These are phyloP conservation scores for Codiaeum variegatum DNA, from an alignment of 441 rosid genomes.

Conservation along the genomic window DNA sequence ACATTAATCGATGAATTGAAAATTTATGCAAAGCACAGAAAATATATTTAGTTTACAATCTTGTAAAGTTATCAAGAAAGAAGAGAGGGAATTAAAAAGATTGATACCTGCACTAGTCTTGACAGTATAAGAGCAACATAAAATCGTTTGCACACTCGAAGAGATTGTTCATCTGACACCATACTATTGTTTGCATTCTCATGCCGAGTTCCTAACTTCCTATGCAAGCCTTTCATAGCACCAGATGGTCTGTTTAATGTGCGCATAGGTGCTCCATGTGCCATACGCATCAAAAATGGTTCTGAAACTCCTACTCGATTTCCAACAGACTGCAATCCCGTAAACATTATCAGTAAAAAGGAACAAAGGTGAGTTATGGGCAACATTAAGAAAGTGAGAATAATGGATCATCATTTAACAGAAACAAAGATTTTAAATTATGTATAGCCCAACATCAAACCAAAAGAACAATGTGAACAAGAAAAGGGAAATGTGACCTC, in stretches of 20 bases:
- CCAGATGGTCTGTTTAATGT: conserved; percentile 42
- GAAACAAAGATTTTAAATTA: neutral
- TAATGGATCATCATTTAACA: neutral
- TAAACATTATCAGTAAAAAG: conserved; percentile 16
- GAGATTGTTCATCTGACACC: conserved; percentile 71
- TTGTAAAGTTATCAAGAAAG: neutral
- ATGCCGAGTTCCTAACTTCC: conserved; percentile 39
- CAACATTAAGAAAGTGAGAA: neutral
- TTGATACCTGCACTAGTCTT: conserved; percentile 81
- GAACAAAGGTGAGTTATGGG: neutral
- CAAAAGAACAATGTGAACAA: neutral
- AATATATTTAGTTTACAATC: neutral
- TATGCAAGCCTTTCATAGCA: conserved; percentile 35
- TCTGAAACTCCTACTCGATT: conserved; percentile 92
- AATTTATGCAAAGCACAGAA: neutral
- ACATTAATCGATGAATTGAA: neutral
- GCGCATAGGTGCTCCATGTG: conserved; percentile 88
- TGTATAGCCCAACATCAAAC: neutral
- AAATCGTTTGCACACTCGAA: conserved; percentile 90
- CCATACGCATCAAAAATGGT: conserved; percentile 99
- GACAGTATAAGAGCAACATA: conserved; percentile 95
- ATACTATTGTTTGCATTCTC: conserved; percentile 41
- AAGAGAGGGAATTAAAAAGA: conserved; percentile 13
- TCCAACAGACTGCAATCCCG: conserved; percentile 85
- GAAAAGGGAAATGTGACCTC: neutral